A percentile compares a stretch with the other conserved stretches of the same genome.
Conservation (phyloP, 768 basidiomycete genomes). For the Rhizopogon roseolus region DNA sequence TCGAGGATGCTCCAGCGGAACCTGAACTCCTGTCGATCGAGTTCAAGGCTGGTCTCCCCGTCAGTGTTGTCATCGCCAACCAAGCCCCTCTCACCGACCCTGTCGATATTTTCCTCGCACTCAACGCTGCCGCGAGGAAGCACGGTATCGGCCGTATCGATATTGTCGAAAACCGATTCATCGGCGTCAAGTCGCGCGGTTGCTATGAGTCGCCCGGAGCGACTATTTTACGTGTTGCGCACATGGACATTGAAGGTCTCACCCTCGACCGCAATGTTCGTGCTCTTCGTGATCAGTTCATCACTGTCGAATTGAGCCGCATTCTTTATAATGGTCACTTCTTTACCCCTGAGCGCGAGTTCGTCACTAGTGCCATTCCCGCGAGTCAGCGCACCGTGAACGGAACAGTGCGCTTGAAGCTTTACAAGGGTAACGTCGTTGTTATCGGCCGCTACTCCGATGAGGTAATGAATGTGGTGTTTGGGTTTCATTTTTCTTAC, state of each 20-base stretch:
- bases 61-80: slow-evolving; percentile 62
- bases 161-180: slow-evolving; percentile 99
- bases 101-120: slow-evolving; percentile 88
- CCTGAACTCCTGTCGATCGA: slow-evolving; percentile 84
- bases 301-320: slow-evolving; percentile 82
- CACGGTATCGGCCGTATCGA: slow-evolving; percentile 97
- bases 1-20: slow-evolving; percentile 72
- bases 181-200: slow-evolving; percentile 98
- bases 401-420: slow-evolving; percentile 82
- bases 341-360: slow-evolving; percentile 99
- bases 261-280: slow-evolving; percentile 96
- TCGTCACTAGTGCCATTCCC: slow-evolving; percentile 85
- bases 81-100: slow-evolving; percentile 76
- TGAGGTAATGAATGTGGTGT: slow-evolving; percentile 47
- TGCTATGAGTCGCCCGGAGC: slow-evolving; percentile 98
- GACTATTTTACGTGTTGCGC: slow-evolving; percentile 91
- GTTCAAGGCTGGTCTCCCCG: slow-evolving; percentile 83
- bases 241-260: slow-evolving; percentile 94
- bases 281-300: slow-evolving; percentile 88
- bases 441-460: slow-evolving; percentile 88
- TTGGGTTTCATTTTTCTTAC: neutral
- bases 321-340: slow-evolving; percentile 99
- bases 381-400: slow-evolving; percentile 96
- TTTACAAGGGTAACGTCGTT: slow-evolving; percentile 96
- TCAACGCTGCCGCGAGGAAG: slow-evolving; percentile 89